Base-by-base conservation (phyloP, 495 filamentous ascomycete species). In the Rostrohypoxylon terebratum region DNA sequence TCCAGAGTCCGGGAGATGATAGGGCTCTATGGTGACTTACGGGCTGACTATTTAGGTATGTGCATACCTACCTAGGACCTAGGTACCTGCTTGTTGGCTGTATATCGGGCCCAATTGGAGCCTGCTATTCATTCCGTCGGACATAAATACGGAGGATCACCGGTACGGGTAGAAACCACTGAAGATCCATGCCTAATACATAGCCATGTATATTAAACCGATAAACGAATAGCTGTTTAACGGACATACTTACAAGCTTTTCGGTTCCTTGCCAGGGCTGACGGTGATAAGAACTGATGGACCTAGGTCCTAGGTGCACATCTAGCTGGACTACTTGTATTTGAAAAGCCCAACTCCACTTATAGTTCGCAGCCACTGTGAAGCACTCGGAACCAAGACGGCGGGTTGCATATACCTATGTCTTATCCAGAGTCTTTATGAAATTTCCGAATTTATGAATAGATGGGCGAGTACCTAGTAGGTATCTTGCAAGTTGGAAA, bases 101-200 rank as follows among this genome's bases (percentile, higher is more conserved):
- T n/a, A 67, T 31, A 25, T 28, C 48, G 66, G 40, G 42, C 44
- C 33, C 40, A 1, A 55, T 47, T 57, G 59, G 50, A 20, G 7
- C 50, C 50, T 50, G 59, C 20, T 48, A 69, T 63, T 63, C 59
- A 36, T 47, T 36, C 36, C 55, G 13, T 50, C 64, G 44, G 64
- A n/a, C 59, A 18, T 50, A 45, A 21, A 33, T 38, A 33, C 54
- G 31, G 45, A 59, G 45, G 21, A 59, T 48, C 16, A 33, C 44
- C 42, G 42, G 11, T 60, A 67, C 21, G 20, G 55, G 55, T 42
- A 67, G 20, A 51, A 13, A 42, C 44, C 18, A 14, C 23, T 50
- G 55, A 67, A 67, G 64, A 67, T 67, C 64, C 42, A 66, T 66
- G 63, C 40, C 38, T 23, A 36, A 66, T 57, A 25, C 34, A 20